These are phyloP conservation scores for Wallacemonas sp. DNA, from an alignment of 208 protist species.

Conservation along the genomic window DNA sequence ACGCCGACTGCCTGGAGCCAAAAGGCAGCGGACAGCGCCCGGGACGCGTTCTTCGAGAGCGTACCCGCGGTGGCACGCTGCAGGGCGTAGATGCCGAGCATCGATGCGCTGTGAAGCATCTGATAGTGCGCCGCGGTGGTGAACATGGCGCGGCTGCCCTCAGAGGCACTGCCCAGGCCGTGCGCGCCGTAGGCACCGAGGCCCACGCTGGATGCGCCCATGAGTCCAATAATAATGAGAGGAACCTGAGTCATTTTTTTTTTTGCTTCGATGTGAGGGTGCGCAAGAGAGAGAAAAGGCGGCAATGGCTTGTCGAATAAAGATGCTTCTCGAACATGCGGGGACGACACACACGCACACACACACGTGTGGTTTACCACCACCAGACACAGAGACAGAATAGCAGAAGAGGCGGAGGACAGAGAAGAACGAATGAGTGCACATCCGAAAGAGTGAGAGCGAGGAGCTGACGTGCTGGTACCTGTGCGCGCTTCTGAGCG, in stretches of 20 bases:
- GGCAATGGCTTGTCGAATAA: too few relatives aligned
- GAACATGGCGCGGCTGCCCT: slow-evolving; percentile 23
- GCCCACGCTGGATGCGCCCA: slow-evolving; percentile 33
- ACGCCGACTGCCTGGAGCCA: slow-evolving; percentile 32
- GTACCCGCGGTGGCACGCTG: slow-evolving; percentile 7
- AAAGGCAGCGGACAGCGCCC: slow-evolving; percentile 11
- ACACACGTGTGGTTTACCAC: neutral
- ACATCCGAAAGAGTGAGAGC: too few relatives aligned
- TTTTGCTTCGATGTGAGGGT: too few relatives aligned
- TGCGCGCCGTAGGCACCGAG: slow-evolving; percentile 38
- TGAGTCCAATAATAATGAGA: slow-evolving; percentile 18
- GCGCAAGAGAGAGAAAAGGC: too few relatives aligned
- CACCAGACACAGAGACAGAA: neutral
- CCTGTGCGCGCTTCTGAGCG: too few relatives aligned
- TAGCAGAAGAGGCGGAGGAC: too few relatives aligned
- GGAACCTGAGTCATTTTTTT: neutral
- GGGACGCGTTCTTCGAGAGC: slow-evolving; percentile 10
- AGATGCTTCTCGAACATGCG: too few relatives aligned
- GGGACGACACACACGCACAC: neutral
- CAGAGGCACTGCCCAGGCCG: slow-evolving; percentile 10
- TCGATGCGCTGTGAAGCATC: slow-evolving; percentile 41
- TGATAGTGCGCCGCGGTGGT: slow-evolving; percentile 32
- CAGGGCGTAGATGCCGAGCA: slow-evolving; percentile 27
- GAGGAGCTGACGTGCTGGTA: too few relatives aligned
- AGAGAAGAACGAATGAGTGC: too few relatives aligned